Percentiles rank a stretch among this genome's conserved stretches.
phyloP scores from a whole-genome alignment of 371 early-diverging fungal genomes.

The Rhizopus delemar region DNA sequence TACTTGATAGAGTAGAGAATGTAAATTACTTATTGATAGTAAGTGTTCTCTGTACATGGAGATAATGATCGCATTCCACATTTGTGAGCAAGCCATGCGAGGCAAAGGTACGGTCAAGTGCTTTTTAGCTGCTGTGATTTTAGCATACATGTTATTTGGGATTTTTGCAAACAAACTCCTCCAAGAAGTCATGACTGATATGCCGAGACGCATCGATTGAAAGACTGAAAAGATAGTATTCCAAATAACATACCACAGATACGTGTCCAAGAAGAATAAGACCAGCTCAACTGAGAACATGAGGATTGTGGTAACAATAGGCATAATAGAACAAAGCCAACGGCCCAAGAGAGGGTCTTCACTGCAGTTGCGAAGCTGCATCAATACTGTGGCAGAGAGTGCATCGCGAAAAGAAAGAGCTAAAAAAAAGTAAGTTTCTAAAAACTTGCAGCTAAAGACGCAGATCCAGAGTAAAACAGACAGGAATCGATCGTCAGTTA shows the following conservation, averaged over 20 bases:
- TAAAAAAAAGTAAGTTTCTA: constrained; percentile 84
- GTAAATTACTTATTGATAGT: constrained; percentile 74
- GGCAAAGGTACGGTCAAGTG: constrained; percentile 70
- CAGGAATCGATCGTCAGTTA: constrained; percentile 63
- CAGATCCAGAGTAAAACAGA: constrained; percentile 77
- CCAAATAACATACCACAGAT: constrained; percentile 91
- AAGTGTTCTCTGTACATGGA: constrained; percentile 87
- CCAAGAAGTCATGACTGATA: constrained; percentile 88
- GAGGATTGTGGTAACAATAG: constrained; percentile 65
- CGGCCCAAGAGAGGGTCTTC: constrained; percentile 48
- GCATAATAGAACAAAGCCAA: constrained; percentile 64
- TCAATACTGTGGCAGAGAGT: constrained; percentile 59
- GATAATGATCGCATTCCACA: constrained; percentile 89
- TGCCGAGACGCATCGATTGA: constrained; percentile 76
- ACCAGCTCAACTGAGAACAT: constrained; percentile 76
- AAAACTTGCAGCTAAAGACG: constrained; percentile 76
- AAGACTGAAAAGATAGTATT: constrained; percentile 79
- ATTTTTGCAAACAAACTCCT: constrained; percentile 76
- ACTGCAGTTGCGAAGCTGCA: constrained; percentile 58
- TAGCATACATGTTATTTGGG: constrained; percentile 77
- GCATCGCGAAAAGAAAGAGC: constrained; percentile 81
- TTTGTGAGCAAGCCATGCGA: constrained; percentile 77
- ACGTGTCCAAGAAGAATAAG: constrained; percentile 87
- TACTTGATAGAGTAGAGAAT: constrained; percentile 77
- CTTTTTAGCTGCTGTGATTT: constrained; percentile 68